Evolutionary conservation across 768 basidiomycete genomes (phyloP).

Genomic region (Chalciporus piperatus): DNA sequence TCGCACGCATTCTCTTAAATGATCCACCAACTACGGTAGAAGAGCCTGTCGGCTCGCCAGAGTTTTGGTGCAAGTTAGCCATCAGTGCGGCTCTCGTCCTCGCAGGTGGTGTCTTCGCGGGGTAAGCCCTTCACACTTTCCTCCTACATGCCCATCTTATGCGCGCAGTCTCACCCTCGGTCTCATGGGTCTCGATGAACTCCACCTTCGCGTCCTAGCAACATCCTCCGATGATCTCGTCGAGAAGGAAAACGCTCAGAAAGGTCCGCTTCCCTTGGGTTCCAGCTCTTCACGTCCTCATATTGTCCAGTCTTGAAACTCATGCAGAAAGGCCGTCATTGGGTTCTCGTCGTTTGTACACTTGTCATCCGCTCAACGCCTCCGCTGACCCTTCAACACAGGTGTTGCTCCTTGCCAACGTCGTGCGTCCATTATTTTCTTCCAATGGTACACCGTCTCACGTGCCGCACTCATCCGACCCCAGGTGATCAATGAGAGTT

Average conservation of each 20-base stretch:
- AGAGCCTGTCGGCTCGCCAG: slow-evolving; percentile 47
- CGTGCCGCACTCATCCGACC: neutral
- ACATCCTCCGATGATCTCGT: slow-evolving; percentile 71
- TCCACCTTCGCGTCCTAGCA: slow-evolving; percentile 83
- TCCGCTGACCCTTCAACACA: slow-evolving; percentile 25
- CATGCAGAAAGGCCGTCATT: slow-evolving; percentile 72
- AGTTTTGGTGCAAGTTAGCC: slow-evolving; percentile 73
- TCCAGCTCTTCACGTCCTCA: neutral
- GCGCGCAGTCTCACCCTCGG: slow-evolving; percentile 74
- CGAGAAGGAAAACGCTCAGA: slow-evolving; percentile 69
- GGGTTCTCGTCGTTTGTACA: slow-evolving; percentile 82
- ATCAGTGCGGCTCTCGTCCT: slow-evolving; percentile 72
- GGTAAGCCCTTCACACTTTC: slow-evolving; percentile 46
- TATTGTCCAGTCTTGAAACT: slow-evolving; percentile 45
- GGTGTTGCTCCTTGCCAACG: slow-evolving; percentile 87
- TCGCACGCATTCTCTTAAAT: slow-evolving; percentile 1
- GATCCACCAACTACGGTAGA: slow-evolving; percentile 7
- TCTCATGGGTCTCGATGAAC: slow-evolving; percentile 90
- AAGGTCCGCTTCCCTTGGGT: slow-evolving; percentile 42
- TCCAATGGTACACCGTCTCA: neutral
- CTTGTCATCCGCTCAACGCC: neutral
- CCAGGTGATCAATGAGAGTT: slow-evolving; percentile 80
- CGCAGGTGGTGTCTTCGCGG: slow-evolving; percentile 88
- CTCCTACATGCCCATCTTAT: neutral
- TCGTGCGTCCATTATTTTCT: slow-evolving; percentile 45